Conservation (phyloP, 192 early-diverging fungal species). For the Gamsiella multidivaricata region DNA sequence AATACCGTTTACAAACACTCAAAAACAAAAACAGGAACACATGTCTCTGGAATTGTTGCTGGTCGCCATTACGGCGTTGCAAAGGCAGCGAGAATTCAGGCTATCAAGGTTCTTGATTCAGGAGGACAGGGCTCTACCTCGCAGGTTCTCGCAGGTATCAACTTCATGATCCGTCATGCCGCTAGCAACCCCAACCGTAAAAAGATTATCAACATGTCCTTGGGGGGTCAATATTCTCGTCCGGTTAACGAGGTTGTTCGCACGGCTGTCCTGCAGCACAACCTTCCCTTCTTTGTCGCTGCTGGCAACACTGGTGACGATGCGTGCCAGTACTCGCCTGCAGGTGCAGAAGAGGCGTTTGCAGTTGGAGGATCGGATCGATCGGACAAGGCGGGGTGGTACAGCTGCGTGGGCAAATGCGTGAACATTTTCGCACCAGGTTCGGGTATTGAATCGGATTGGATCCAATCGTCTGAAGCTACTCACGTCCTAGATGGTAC, state of each 20-base stretch:
- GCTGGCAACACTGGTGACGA: slow-evolving; percentile 90
- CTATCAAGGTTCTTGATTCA: slow-evolving; percentile 86
- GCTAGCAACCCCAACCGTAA: slow-evolving; percentile 59
- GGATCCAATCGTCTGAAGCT: slow-evolving; percentile 24
- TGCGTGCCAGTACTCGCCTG: slow-evolving; percentile 90
- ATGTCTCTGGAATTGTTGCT: slow-evolving; percentile 64
- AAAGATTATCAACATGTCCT: slow-evolving; percentile 89
- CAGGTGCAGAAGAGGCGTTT: slow-evolving; percentile 79
- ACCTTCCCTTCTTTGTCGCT: slow-evolving; percentile 88
- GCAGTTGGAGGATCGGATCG: slow-evolving; percentile 89
- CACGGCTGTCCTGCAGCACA: slow-evolving; percentile 63
- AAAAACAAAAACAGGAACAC: slow-evolving; percentile 52
- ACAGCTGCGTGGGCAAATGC: slow-evolving; percentile 90
- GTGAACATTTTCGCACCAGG: slow-evolving; percentile 93
- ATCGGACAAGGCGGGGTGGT: slow-evolving; percentile 80
- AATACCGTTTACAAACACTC: background rate
- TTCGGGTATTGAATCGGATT: slow-evolving; percentile 31
- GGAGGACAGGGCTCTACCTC: slow-evolving; percentile 59
- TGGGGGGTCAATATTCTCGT: slow-evolving; percentile 86
- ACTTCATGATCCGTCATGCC: slow-evolving; percentile 74
- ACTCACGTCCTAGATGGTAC: slow-evolving; percentile 59
- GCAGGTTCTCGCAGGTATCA: slow-evolving; percentile 74
- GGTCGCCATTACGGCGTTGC: slow-evolving; percentile 89
- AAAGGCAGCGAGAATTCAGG: slow-evolving; percentile 81
- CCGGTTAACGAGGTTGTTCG: slow-evolving; percentile 85